Conservation (phyloP, 495 filamentous ascomycete species). For the Penicillium cataractarum region DNA sequence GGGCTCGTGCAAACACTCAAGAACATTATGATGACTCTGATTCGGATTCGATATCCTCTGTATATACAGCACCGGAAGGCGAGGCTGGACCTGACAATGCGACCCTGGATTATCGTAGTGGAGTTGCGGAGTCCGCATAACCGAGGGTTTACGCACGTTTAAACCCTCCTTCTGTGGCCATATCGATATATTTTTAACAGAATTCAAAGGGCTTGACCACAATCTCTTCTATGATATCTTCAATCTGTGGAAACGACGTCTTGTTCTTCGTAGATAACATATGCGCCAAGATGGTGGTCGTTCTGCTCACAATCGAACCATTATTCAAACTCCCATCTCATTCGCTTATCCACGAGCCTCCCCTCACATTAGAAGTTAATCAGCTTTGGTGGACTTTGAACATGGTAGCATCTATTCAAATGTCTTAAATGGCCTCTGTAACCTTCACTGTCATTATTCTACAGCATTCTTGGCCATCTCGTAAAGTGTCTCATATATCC, state of each 20-base stretch:
- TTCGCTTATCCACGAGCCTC: background rate
- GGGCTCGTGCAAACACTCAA: background rate
- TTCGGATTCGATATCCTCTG: conserved; percentile 23
- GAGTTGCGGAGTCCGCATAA: background rate
- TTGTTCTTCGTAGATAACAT: no score
- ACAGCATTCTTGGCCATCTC: background rate
- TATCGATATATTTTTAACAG: background rate
- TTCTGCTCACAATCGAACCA: no score
- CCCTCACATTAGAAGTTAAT: no score
- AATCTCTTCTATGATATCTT: background rate
- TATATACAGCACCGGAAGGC: conserved; percentile 31
- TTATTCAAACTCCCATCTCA: background rate
- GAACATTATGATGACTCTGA: conserved; percentile 13
- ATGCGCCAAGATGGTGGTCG: no score
- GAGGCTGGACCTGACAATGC: background rate
- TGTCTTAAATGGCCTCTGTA: no score
- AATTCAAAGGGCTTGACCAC: background rate
- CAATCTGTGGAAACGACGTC: background rate
- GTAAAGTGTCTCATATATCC: background rate
- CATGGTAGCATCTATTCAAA: no score
- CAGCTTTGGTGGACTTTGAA: no score
- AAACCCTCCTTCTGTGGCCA: background rate
- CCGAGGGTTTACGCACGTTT: background rate
- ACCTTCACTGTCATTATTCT: background rate
- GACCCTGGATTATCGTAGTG: background rate